Conservation (phyloP, 2,329 filamentous ascomycete genomes). For the Akanthomyces uredinophilus region DNA sequence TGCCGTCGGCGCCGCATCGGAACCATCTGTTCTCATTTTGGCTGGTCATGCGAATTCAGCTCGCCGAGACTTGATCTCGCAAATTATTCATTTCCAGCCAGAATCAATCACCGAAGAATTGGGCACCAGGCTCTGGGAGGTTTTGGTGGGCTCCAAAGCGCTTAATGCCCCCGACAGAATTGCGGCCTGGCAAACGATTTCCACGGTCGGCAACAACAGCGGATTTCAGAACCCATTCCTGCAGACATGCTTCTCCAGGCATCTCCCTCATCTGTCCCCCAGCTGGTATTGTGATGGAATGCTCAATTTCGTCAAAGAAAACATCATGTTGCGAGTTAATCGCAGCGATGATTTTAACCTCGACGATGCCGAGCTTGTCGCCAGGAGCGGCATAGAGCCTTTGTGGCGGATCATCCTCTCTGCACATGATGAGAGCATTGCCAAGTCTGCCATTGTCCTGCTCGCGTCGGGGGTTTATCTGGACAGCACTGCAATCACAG, state of each 20-base stretch:
- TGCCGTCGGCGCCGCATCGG: conserved; percentile 30
- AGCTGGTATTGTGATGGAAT: conserved; percentile 55
- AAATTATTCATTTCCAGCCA: conserved; percentile 57
- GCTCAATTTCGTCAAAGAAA: conserved; percentile 56
- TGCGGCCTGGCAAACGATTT: conserved; percentile 66
- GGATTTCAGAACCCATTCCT: conserved; percentile 52
- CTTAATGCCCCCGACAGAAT: conserved; percentile 57
- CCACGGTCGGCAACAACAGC: conserved; percentile 34
- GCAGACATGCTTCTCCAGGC: conserved; percentile 46
- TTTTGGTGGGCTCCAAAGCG: conserved; percentile 62
- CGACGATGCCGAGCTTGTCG: conserved; percentile 46
- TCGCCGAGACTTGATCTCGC: conserved; percentile 52
- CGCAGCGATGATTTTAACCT: conserved; percentile 40
- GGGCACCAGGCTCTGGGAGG: conserved; percentile 63
- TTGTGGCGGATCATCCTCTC: conserved; percentile 80
- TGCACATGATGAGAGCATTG: conserved; percentile 60
- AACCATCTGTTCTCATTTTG: conserved; percentile 28
- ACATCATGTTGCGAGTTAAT: conserved; percentile 43
- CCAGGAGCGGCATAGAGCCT: conserved; percentile 57
- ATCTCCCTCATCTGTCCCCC: conserved; percentile 53
- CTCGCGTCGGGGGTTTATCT: conserved; percentile 70
- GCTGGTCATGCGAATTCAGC: conserved; percentile 44
- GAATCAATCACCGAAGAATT: conserved; percentile 57
- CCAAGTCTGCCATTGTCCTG: conserved; percentile 60
- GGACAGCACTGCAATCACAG: conserved; percentile 45